Evolutionary conservation across 2,329 filamentous ascomycete genomes (phyloP), one percentile per base, ranked within the genome.

Genomic region (Neopestalotiopsis clavispora): DNA sequence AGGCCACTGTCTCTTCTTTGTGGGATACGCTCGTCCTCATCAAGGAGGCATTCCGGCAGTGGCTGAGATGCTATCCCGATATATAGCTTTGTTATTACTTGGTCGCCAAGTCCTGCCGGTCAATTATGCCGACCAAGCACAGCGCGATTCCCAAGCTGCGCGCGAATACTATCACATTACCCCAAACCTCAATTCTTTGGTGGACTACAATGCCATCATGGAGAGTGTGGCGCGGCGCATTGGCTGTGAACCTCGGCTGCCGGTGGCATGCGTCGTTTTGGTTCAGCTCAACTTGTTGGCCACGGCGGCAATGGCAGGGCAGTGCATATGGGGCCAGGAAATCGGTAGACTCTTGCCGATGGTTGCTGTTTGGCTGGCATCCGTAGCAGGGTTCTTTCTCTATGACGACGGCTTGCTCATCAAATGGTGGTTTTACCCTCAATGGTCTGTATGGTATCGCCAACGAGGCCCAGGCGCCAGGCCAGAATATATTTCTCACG

Each of bases 341-440:
- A 38, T 5, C 59, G 5, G 17, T 28, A 6, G 17, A 23, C 12
- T 13, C 5, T 20, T 3, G 10, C 9, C 20, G 10, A 12, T 34
- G 9, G 38, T 28, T 14, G 23, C 30, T 4, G 17, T 65, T 4
- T 65, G 40, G 34, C 5, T 52, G 23, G 20, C 38, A 20, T 30
- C 62, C 4, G 23, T 65, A 4, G 40, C 34, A 45, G 34, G 62
- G 9, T 65, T 65, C 23, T 28, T 65, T 40, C 20, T 49, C 4
- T 45, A 49, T 28, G 62, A 65, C 17, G 40, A 65, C 38, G 40
- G 62, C 10, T 20, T 65, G 40, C 20, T 65, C 7, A 52, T 65
- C 34, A 65, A 65, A 52, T 65, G 62, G 62, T 65, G 20, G 62
- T 65, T 65, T 28, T 65, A 49, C 17, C 62, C 40, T 4, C 34